A percentile compares a stretch with the other conserved stretches of the same genome.
Evolutionary conservation across 2,329 filamentous ascomycete genomes (phyloP).

Genomic region (Dactylonectria macrodidyma): DNA sequence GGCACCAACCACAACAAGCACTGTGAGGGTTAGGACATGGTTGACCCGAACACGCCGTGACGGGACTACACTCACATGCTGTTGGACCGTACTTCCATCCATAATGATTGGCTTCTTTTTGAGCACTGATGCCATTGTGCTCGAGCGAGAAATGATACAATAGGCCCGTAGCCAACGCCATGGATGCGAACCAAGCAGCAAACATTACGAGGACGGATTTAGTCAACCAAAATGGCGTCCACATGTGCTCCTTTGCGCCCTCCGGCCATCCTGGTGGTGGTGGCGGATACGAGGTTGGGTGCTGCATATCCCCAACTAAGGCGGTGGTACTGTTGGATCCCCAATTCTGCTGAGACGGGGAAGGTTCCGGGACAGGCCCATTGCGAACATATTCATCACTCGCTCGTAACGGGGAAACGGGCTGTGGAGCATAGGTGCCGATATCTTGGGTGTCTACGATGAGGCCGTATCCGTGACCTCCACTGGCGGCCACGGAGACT

Average conservation of each 20-base stretch:
- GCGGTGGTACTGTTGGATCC: conserved; percentile 21
- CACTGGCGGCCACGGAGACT: conserved; percentile 25
- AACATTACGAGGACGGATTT: conserved; percentile 39
- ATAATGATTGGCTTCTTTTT: conserved; percentile 41
- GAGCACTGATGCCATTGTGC: conserved; percentile 38
- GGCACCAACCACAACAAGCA: conserved; percentile 47
- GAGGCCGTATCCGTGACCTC: conserved; percentile 32
- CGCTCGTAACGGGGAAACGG: conserved; percentile 23
- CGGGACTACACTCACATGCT: conserved; percentile 32
- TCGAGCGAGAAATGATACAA: conserved; percentile 40
- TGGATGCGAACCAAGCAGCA: conserved; percentile 34
- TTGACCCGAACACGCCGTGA: background rate
- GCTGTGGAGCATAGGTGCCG: conserved; percentile 12
- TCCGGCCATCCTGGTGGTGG: conserved; percentile 21
- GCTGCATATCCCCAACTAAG: conserved; percentile 7
- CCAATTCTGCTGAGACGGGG: conserved; percentile 2
- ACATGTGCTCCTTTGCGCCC: conserved; percentile 34
- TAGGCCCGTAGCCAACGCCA: conserved; percentile 40
- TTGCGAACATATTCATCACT: conserved; percentile 30
- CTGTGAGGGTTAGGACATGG: conserved; percentile 14
- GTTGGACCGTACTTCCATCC: conserved; percentile 45
- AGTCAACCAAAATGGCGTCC: conserved; percentile 41
- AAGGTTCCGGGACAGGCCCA: conserved; percentile 17
- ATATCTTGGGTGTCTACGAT: conserved; percentile 26
- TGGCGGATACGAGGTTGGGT: conserved; percentile 11